Evolutionary conservation across 2,329 filamentous ascomycete genomes (phyloP).

Genomic region (Phaeosphaeriaceae sp.): DNA sequence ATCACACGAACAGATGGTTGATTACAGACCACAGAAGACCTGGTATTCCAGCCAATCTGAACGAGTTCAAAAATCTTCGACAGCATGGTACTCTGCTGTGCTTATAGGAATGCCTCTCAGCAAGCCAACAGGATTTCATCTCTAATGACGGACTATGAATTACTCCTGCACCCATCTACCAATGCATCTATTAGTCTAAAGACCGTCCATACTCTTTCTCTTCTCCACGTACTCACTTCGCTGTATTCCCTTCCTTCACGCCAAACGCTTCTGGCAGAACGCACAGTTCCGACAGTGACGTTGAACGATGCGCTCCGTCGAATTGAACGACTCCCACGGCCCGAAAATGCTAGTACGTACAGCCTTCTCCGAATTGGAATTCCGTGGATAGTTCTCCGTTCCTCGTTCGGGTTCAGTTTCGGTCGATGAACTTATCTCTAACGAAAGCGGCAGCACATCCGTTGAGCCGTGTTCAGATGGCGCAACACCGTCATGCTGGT

Average conservation of each 20-base stretch:
- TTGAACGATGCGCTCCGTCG: constrained; percentile 8
- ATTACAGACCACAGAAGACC: not conserved
- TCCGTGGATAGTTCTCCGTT: not conserved
- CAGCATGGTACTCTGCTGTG: no score
- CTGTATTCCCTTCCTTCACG: not conserved
- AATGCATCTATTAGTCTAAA: not conserved
- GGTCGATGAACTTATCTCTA: not conserved
- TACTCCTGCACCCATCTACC: no score
- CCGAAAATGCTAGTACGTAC: not conserved
- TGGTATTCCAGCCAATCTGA: no score
- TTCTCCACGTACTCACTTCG: not conserved
- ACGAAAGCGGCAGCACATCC: not conserved
- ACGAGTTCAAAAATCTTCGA: no score
- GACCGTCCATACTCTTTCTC: not conserved
- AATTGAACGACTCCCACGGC: constrained; percentile 8
- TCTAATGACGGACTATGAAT: no score
- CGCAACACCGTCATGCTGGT: not conserved
- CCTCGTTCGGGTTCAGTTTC: not conserved
- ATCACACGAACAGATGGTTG: no score
- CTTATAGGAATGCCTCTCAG: no score
- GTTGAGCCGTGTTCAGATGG: not conserved
- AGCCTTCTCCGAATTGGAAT: not conserved
- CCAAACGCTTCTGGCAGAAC: constrained; percentile 15
- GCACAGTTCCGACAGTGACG: constrained; percentile 14
- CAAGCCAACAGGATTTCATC: no score